phyloP scores from a whole-genome alignment of 1,284 basidiomycete species.

The Tilletia horrida region DNA sequence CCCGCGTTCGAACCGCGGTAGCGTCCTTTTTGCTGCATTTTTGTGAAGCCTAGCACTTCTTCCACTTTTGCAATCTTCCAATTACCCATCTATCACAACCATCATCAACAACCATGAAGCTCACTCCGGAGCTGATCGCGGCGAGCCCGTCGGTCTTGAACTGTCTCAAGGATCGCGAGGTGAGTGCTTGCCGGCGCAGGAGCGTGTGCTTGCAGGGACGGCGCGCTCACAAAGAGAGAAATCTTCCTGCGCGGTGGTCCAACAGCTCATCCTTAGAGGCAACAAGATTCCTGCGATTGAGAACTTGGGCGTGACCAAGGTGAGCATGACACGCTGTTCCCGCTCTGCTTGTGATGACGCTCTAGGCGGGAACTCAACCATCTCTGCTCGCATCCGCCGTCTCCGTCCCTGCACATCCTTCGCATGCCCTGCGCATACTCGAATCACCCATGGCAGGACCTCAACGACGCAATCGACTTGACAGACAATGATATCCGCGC shows the following conservation, averaged over 20 bases:
- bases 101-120: constrained; percentile 65
- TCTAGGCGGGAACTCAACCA: too few species aligned
- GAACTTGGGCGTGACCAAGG: constrained; percentile 96
- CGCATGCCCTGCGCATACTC: too few species aligned
- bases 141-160: constrained; percentile 76
- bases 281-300: constrained; percentile 97
- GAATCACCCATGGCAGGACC: constrained; percentile 63
- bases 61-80: too few species aligned
- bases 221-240: neutral
- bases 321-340: constrained; percentile 55
- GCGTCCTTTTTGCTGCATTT: too few species aligned
- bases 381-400: neutral
- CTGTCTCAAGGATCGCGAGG: constrained; percentile 85
- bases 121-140: constrained; percentile 82
- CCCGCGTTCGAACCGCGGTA: too few species aligned
- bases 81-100: too few species aligned
- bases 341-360: neutral
- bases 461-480: constrained; percentile 88
- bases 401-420: constrained; percentile 14
- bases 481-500: constrained; percentile 90
- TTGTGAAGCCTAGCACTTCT: too few species aligned
- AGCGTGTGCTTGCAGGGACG: neutral
- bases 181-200: constrained; percentile 60
- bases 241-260: neutral
- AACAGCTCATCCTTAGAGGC: constrained; percentile 28